Conservation (phyloP, 768 basidiomycete genomes). For the Pleurotus pulmonarius region DNA sequence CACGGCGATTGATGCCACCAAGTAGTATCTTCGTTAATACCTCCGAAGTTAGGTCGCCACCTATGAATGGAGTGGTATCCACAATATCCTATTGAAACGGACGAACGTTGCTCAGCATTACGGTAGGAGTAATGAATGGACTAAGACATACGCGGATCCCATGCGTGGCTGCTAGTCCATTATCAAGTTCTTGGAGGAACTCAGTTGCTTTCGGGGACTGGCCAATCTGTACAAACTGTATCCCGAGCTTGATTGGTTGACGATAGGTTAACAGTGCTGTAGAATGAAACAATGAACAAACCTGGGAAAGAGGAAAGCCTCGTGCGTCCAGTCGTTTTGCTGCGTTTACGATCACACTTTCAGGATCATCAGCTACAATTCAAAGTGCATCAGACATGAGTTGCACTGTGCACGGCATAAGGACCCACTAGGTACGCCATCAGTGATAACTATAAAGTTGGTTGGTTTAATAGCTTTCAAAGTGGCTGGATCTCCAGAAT, state of each 20-base stretch:
- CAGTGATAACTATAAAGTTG: conserved; percentile 60
- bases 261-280: not conserved
- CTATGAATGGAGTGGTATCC: conserved; percentile 57
- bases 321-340: conserved; percentile 50
- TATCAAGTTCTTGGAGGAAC: conserved; percentile 54
- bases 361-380: conserved; percentile 47
- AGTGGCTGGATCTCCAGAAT: conserved; percentile 13
- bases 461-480: conserved; percentile 44
- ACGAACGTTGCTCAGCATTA: no score
- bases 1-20: conserved; percentile 58
- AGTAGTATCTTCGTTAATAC: conserved; percentile 59
- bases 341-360: conserved; percentile 39
- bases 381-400: not conserved
- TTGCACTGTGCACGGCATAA: not conserved
- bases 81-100: conserved; percentile 53
- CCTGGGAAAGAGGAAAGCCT: conserved; percentile 50
- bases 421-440: conserved; percentile 54
- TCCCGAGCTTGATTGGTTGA: conserved; percentile 44
- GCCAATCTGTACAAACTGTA: conserved; percentile 76
- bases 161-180: conserved; percentile 40
- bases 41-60: conserved; percentile 38
- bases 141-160: conserved; percentile 39
- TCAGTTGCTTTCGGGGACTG: conserved; percentile 30
- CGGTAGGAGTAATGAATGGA: not conserved
- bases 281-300: conserved; percentile 16